These are phyloP conservation scores for Flaveria ramosissima DNA, from an alignment of 129 eudicot genomes.

Conservation along the genomic window DNA sequence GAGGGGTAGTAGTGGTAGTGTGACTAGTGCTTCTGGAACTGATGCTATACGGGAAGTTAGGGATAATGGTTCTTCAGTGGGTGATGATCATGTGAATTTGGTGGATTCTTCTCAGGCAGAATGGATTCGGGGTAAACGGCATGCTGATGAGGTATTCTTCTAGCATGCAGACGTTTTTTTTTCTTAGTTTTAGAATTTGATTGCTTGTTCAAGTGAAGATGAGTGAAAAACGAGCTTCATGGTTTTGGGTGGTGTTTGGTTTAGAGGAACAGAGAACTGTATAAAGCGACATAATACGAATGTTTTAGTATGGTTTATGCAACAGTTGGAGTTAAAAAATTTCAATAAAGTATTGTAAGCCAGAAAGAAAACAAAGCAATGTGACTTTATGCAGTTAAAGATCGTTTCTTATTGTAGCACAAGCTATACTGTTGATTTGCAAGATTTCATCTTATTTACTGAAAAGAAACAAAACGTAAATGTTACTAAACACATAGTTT, in stretches of 20 bases:
- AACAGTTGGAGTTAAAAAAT: background rate
- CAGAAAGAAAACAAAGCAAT: background rate
- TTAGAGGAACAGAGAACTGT: background rate
- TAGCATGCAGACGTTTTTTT: background rate
- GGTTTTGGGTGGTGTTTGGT: background rate
- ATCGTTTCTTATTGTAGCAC: background rate
- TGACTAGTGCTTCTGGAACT: slow-evolving; percentile 56
- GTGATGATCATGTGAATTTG: slow-evolving; percentile 42
- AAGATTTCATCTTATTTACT: background rate
- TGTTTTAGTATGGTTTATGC: background rate
- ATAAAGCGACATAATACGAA: background rate
- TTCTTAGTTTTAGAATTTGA: background rate
- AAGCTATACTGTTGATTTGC: background rate
- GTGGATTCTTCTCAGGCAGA: slow-evolving; percentile 31
- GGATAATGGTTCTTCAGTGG: slow-evolving; percentile 29
- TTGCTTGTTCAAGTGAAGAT: background rate
- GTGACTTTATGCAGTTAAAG: background rate
- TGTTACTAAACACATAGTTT: background rate
- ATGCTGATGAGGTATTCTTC: slow-evolving; percentile 69
- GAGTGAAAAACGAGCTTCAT: background rate
- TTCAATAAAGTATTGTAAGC: background rate
- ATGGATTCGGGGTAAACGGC: slow-evolving; percentile 74
- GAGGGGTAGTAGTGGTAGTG: slow-evolving; percentile 72
- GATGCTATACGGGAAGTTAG: slow-evolving; percentile 42
- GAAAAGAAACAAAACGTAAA: background rate